These are phyloP conservation scores for Penicillium sp. DNA, from an alignment of 2,329 filamentous ascomycete species.

Conservation along the genomic window DNA sequence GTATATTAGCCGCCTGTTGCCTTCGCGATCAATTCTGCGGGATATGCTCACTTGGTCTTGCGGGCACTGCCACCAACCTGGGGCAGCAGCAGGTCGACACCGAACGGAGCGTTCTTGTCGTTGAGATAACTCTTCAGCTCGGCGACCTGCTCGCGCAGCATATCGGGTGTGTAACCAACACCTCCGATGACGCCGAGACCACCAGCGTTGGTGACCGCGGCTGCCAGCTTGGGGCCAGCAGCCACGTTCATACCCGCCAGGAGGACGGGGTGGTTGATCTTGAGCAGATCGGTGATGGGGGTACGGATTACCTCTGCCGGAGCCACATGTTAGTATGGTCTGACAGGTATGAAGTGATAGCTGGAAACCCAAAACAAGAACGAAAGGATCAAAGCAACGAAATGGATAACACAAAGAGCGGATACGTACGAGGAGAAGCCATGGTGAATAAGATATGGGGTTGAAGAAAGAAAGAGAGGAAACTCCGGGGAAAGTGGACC, in stretches of 20 bases:
- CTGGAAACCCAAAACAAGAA: slow-evolving; percentile 2
- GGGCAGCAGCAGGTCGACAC: slow-evolving; percentile 87
- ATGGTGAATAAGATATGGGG: slow-evolving; percentile 46
- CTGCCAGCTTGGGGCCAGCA: slow-evolving; percentile 91
- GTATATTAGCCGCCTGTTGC: not conserved
- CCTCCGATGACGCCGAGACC: slow-evolving; percentile 96
- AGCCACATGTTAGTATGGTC: not conserved
- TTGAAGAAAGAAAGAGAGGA: slow-evolving; percentile 8
- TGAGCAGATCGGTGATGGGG: slow-evolving; percentile 89
- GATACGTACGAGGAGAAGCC: slow-evolving; percentile 74
- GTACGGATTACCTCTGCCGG: slow-evolving; percentile 80
- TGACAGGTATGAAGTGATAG: slow-evolving; percentile 15
- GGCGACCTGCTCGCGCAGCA: slow-evolving; percentile 90
- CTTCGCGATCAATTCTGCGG: not conserved
- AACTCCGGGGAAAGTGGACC: slow-evolving; percentile 23
- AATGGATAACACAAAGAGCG: not conserved
- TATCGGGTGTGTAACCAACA: slow-evolving; percentile 87
- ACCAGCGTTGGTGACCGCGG: slow-evolving; percentile 94
- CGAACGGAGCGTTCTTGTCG: slow-evolving; percentile 93
- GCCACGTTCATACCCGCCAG: slow-evolving; percentile 99
- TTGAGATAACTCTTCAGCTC: slow-evolving; percentile 86
- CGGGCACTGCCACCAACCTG: slow-evolving; percentile 92
- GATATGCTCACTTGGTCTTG: slow-evolving; percentile 74
- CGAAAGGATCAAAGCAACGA: not conserved
- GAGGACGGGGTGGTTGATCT: slow-evolving; percentile 94